Base-by-base conservation (phyloP, 2,329 filamentous ascomycete species). In the Cytospora piceae region DNA sequence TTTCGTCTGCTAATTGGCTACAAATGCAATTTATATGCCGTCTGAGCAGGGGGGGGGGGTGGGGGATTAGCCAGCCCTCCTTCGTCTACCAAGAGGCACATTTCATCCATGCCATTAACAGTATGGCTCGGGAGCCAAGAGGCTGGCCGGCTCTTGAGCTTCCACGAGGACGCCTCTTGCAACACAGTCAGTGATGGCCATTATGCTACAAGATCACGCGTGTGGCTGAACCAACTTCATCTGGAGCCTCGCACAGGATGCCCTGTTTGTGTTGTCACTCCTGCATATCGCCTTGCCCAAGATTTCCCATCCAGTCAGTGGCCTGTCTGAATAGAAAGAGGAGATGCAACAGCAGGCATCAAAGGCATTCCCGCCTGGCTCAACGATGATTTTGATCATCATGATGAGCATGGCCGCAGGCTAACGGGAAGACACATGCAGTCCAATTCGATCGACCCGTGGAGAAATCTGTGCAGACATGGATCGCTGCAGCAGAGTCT, bases 371-470 rank as follows among this genome's bases (percentile, higher is more conserved):
- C 42, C 15, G 22, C 27, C 29, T 27, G 14, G 27, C 31, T 14
- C 37, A 20, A n/a, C 7, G 7, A n/a, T 46, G 42, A n/a, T 11
- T 4, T n/a, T 46, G 39, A n/a, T 8, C 17, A 46, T 49, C n/a
- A 24, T 14, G 9, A 49, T 49, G 42, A 22, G 20, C 42, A 49
- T 49, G 46, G 46, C 39, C 61, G 12, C 39, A 61, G 31, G 12
- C 53, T 37, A 32, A 54, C 64, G 59, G 64, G n/a, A 58, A 61
- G 54, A 31, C 42, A 54, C 64, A 66, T 66, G 29, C 53, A 46
- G 64, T 52, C 64, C 42, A 37, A 54, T 29, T 32, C 34, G 55
- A 63, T 58, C 42, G 46, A 34, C 42, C 42, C 51, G 24, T 55
- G 59, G 64, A 66, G 55, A 61, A 66, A 58, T 58, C 34, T 63